Base-by-base conservation (phyloP, 2,329 filamentous ascomycete genomes). In the Ceratocystiopsis sp. region DNA sequence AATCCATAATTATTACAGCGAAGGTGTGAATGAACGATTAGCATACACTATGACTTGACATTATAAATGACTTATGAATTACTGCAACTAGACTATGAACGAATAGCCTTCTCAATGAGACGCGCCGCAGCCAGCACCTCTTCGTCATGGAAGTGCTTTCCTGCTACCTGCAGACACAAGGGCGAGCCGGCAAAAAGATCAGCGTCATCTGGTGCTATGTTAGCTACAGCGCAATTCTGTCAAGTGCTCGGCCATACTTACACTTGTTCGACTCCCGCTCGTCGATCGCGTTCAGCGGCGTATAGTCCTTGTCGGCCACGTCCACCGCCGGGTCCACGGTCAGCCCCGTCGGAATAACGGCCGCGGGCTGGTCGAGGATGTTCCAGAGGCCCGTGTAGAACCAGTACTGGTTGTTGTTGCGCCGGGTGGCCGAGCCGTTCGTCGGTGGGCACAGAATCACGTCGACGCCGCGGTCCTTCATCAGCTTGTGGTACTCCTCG, bases 81-180 rank as follows among this genome's bases (percentile, higher is more conserved):
- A n/a, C n/a, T n/a, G n/a, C n/a, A n/a, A n/a, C n/a, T n/a, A n/a
- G n/a, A n/a, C n/a, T n/a, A n/a, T n/a, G n/a, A n/a, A n/a, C n/a
- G n/a, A 32, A 39, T 15, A 16, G 25, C 37, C 4, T 7, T 19
- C 15, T 39, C 37, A 32, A 39, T 39, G 37, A 39, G 29, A 3
- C 37, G 19, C 2, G 37, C 32, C 9, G 38, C 38, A 4, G 38
- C 38, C n/a, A 40, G 15, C 11, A 35, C 29, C 38, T 40, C 29
- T 32, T 40, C 38, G 38, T 40, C 38, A 9, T 40, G 38, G n/a
- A 34, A 18, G 32, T 40, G 38, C n/a, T 40, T 40, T 19, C 38
- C 38, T 15, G 29, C 38, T 9, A 40, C 29, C 32, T 40, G 38
- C 7, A 40, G 38, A n/a, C 29, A 34, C 25, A 40, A 11, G 9